phyloP scores from a whole-genome alignment of 2,329 filamentous ascomycete genomes.

The Nannizzia gypsea region DNA sequence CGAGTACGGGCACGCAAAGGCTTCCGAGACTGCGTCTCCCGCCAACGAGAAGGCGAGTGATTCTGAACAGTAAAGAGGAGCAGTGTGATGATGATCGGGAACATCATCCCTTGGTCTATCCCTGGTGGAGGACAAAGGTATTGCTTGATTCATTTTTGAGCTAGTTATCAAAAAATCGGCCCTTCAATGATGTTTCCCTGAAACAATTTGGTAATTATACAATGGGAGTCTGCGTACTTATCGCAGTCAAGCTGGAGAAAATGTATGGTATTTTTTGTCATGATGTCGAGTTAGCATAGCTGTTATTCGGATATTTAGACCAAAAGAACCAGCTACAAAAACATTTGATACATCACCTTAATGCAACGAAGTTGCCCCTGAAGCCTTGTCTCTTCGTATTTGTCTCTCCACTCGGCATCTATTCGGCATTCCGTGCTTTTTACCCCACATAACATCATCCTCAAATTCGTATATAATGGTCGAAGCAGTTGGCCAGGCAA shows the following conservation, averaged over 20 bases:
- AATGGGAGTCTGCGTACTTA: background rate
- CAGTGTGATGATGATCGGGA: background rate
- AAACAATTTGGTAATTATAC: background rate
- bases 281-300: background rate
- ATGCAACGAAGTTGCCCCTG: background rate
- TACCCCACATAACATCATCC: constrained; percentile 2
- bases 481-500: background rate
- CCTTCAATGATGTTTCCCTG: background rate
- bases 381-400: background rate
- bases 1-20: background rate
- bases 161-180: background rate
- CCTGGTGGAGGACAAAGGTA: background rate
- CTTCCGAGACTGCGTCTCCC: background rate
- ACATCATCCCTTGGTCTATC: background rate
- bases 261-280: background rate
- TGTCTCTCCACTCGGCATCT: background rate
- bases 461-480: background rate
- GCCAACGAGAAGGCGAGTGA: background rate
- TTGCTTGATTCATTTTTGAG: background rate
- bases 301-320: background rate
- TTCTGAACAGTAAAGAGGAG: background rate
- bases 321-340: background rate
- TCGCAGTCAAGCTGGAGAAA: background rate
- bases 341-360: background rate
- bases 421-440: background rate